Conservation (phyloP, 192 early-diverging fungal genomes). For the Coemansia sp. region DNA sequence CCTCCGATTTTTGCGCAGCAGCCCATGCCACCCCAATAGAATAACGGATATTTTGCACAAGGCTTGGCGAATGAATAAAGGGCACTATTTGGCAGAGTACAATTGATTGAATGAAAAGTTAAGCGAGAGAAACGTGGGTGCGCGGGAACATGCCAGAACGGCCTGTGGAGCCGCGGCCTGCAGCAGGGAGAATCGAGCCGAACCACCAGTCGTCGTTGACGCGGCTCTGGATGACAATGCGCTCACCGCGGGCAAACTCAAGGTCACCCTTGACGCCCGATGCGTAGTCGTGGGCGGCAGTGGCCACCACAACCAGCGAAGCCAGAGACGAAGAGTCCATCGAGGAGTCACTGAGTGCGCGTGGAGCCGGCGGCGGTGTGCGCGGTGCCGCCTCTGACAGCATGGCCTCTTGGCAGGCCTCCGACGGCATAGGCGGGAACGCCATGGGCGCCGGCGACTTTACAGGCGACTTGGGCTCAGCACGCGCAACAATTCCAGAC, state of each 20-base stretch:
- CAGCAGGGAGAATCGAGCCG: slow-evolving; percentile 41
- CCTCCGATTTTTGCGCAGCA: slow-evolving; percentile 34
- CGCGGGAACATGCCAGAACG: slow-evolving; percentile 54
- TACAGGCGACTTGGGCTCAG: slow-evolving; percentile 1
- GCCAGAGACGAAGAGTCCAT: slow-evolving; percentile 19
- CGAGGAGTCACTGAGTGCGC: slow-evolving; percentile 10
- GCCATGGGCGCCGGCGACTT: slow-evolving; percentile 24
- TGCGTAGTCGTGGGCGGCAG: slow-evolving; percentile 48
- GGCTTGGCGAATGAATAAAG: slow-evolving; percentile 1
- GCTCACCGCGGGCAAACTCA: slow-evolving; percentile 45
- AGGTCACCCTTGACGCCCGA: slow-evolving; percentile 50
- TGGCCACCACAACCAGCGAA: slow-evolving; percentile 40
- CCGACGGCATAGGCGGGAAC: slow-evolving; percentile 53
- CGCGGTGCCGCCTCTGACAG: slow-evolving; percentile 21
- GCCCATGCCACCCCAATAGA: slow-evolving; percentile 2
- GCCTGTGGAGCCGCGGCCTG: slow-evolving; percentile 41
- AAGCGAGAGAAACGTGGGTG: slow-evolving; percentile 39
- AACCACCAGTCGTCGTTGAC: slow-evolving; percentile 57
- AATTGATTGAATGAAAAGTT: neutral
- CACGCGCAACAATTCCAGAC: slow-evolving; percentile 22
- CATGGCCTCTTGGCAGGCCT: slow-evolving; percentile 52
- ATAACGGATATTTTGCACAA: neutral
- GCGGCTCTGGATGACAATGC: slow-evolving; percentile 49
- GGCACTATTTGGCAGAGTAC: neutral
- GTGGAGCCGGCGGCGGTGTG: slow-evolving; percentile 2